Conservation (phyloP, 495 filamentous ascomycete genomes). For the Talaromyces adpressus region DNA sequence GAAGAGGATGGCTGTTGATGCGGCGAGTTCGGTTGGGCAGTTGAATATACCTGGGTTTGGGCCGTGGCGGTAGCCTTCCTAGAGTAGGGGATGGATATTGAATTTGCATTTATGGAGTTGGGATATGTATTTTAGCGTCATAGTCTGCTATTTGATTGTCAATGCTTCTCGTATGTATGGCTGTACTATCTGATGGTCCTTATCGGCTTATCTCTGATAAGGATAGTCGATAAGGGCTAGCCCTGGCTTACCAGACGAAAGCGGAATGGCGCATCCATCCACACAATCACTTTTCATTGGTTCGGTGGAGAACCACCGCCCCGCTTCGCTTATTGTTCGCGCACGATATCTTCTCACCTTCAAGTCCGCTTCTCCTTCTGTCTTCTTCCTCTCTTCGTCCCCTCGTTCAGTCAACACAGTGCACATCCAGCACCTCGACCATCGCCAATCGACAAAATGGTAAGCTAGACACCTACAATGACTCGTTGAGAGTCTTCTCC, state of each 20-base stretch:
- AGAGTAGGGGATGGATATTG: too few species aligned
- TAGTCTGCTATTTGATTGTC: not conserved
- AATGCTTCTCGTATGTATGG: not conserved
- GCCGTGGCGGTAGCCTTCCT: constrained; percentile 30
- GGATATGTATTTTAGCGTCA: constrained; percentile 2
- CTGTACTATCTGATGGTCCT: not conserved
- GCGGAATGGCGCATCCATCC: not conserved
- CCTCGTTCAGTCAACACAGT: constrained; percentile 26
- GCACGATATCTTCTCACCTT: constrained; percentile 6
- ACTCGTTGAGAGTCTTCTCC: constrained; percentile 22
- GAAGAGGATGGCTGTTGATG: constrained; percentile 54
- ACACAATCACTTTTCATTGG: not conserved
- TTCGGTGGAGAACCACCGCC: not conserved
- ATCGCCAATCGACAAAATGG: constrained; percentile 44
- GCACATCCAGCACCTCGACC: constrained; percentile 27
- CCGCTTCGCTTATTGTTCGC: constrained; percentile 10
- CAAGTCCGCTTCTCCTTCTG: constrained; percentile 6
- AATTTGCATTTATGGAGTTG: not conserved
- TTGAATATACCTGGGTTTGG: constrained; percentile 32
- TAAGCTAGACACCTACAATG: constrained; percentile 32
- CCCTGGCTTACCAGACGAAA: not conserved
- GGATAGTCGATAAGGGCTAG: not conserved
- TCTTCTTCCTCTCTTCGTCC: constrained; percentile 21
- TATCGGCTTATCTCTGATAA: not conserved
- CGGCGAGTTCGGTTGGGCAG: constrained; percentile 33